Base-by-base conservation (phyloP, 108 stramenopile genomes). In the Skeletonema tropicum region DNA sequence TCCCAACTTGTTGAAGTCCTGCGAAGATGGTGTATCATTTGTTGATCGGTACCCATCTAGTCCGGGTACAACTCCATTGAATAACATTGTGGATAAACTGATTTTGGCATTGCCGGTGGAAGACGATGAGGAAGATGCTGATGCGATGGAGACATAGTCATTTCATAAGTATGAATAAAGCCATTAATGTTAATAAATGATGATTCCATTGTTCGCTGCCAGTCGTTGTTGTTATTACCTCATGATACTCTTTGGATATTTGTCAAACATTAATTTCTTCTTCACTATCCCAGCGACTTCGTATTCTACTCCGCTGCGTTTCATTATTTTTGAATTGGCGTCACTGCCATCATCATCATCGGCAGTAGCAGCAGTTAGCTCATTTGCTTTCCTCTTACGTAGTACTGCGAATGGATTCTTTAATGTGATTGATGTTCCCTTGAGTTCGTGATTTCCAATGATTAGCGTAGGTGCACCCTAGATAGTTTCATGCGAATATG, bases 21-120 rank as follows among this genome's bases (percentile, higher is more conserved):
- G 98, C 75, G 99, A 99, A 70, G 76, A 89, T 32, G 99, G 99
- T 33, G 77, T 74, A 39, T 70, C 85, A 9, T 91, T 93, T 80
- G 88, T 89, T 17, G 87, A 92, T 68, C 78, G 67, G 19, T 81
- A 71, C 49, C 83, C 88, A 6, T 64, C 80, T 21, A 84, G 86
- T 76, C 64, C 73, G 6, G 92, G 90, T 6, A 74, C 77, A 5
- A 59, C 81, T 38, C 81, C 94, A 12, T 66, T 95, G 61, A 80
- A 86, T 60, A 73, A 64, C n/a, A 87, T 93, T 74, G 84, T 75
- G 7, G 76, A 87, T 38, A 79, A 79, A 25, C 55, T 95, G 17
- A 83, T 83, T 31, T 58, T 80, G 55, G 70, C 86, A 21, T 80
- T 95, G 64, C 90, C 89, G 3, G 94, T 95, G 17, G 92, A 93